These are phyloP conservation scores for Delphinella strobiligena DNA, from an alignment of 2,329 filamentous ascomycete species.

Conservation along the genomic window DNA sequence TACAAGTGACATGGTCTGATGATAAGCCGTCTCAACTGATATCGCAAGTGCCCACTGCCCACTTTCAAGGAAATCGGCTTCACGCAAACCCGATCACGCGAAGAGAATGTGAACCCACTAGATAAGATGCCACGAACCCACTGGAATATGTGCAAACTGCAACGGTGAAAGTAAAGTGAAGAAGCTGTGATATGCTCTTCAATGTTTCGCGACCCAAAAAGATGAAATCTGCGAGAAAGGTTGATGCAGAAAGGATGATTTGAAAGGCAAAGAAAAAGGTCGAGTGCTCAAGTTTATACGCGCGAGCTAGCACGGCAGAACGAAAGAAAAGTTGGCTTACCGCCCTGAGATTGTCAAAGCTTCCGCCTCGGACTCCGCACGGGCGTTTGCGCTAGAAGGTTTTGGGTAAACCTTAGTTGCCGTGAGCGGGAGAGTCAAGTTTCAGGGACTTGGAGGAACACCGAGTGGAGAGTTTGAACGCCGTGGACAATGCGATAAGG, in stretches of 20 bases:
- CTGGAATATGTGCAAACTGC: conserved; percentile 1
- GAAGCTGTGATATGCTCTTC: conserved; percentile 2
- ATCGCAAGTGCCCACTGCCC: conserved; percentile 9
- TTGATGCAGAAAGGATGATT: conserved; percentile 4
- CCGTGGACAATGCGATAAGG: too few species aligned
- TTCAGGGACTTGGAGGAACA: too few species aligned
- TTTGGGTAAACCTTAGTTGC: not conserved
- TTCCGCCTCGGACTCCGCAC: too few species aligned
- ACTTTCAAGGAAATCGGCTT: conserved; percentile 8
- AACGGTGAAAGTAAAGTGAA: conserved; percentile 3
- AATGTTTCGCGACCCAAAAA: conserved; percentile 1
- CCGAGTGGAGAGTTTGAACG: too few species aligned
- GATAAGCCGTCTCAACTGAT: conserved; percentile 12
- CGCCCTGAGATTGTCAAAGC: too few species aligned
- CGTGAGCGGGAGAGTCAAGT: not conserved
- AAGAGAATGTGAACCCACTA: conserved; percentile 11
- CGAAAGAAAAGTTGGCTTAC: too few species aligned
- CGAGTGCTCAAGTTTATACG: too few species aligned
- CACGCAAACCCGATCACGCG: conserved; percentile 9
- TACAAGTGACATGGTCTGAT: conserved; percentile 18
- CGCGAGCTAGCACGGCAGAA: too few species aligned
- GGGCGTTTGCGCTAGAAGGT: not conserved
- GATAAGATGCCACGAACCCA: conserved; percentile 13
- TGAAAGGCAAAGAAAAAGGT: not conserved
- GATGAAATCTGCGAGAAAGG: conserved; percentile 2